Percentiles rank a stretch among this genome's conserved stretches.
Evolutionary conservation across 2,329 filamentous ascomycete genomes (phyloP).

Genomic region (Ambrosiella xylebori): DNA sequence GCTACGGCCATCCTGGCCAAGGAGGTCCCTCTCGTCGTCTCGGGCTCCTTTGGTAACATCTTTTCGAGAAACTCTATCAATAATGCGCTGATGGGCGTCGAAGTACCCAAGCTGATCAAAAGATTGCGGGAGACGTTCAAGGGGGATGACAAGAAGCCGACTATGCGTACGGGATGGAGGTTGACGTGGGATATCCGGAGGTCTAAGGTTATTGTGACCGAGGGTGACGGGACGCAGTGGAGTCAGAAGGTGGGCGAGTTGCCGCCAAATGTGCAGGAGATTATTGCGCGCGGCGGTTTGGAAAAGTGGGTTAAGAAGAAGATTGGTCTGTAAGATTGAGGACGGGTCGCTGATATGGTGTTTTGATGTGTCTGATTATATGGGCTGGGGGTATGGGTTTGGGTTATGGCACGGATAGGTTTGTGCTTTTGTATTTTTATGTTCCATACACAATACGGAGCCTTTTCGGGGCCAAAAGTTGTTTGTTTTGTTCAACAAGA

Average conservation of each 20-base stretch:
- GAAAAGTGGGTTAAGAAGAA: slow-evolving; percentile 69
- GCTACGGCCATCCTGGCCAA: slow-evolving; percentile 75
- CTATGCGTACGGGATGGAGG: slow-evolving; percentile 66
- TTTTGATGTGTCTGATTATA: background rate
- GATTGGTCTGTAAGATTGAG: slow-evolving; percentile 24
- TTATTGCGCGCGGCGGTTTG: slow-evolving; percentile 59
- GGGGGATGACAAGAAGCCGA: slow-evolving; percentile 33
- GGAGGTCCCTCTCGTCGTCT: slow-evolving; percentile 61
- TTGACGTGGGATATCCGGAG: slow-evolving; percentile 64
- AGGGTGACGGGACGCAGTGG: slow-evolving; percentile 56
- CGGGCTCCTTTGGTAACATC: slow-evolving; percentile 71
- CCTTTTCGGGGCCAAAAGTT: background rate
- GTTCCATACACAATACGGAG: background rate
- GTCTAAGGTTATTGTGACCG: slow-evolving; percentile 52
- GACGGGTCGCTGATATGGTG: background rate
- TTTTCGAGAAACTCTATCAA: slow-evolving; percentile 67
- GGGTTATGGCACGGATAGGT: background rate
- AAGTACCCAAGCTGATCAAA: slow-evolving; percentile 49
- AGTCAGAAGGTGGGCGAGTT: slow-evolving; percentile 68
- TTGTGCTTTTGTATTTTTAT: slow-evolving; percentile 1
- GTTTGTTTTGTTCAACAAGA: background rate
- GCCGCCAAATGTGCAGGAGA: slow-evolving; percentile 72
- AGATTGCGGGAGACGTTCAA: slow-evolving; percentile 36
- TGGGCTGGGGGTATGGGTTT: slow-evolving; percentile 1
- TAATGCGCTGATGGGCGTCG: slow-evolving; percentile 57